Conservation (phyloP, 352 stramenopile species). For the Phytopythium ostracodes region DNA sequence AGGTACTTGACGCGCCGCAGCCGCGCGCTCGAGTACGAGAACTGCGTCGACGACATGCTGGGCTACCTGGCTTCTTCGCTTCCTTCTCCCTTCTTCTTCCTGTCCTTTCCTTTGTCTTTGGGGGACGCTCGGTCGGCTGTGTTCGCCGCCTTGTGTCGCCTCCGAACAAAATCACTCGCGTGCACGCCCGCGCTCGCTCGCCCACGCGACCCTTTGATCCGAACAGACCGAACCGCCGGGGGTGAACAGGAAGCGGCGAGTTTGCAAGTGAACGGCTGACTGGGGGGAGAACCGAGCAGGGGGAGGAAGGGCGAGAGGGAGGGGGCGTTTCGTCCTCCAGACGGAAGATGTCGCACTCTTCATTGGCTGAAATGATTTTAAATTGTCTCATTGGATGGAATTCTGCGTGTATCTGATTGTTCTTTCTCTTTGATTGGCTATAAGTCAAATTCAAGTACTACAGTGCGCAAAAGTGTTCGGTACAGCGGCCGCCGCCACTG, state of each 20-base stretch:
- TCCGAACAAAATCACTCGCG: background rate
- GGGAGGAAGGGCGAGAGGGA: constrained; percentile 8
- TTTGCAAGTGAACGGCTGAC: constrained; percentile 53
- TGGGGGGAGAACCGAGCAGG: constrained; percentile 9
- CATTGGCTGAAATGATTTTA: constrained; percentile 27
- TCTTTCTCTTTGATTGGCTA: background rate
- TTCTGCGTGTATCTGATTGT: too few relatives aligned
- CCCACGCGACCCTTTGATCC: constrained; percentile 5
- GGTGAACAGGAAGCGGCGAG: constrained; percentile 55
- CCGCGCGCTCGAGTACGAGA: constrained; percentile 95
- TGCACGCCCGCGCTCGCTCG: background rate
- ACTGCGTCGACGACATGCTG: constrained; percentile 84
- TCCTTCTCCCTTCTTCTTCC: background rate
- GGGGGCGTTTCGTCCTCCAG: constrained; percentile 9
- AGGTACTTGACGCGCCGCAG: constrained; percentile 96
- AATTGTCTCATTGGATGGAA: background rate
- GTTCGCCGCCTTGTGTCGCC: constrained; percentile 2
- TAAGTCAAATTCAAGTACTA: background rate
- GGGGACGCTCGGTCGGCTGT: background rate
- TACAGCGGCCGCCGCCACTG: background rate
- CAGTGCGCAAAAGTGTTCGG: background rate
- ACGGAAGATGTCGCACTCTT: background rate
- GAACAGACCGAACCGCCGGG: constrained; percentile 2
- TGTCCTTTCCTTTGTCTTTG: background rate
- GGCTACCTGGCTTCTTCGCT: background rate